Conservation (phyloP, 2,329 filamentous ascomycete genomes). For the Diaporthe sp. region DNA sequence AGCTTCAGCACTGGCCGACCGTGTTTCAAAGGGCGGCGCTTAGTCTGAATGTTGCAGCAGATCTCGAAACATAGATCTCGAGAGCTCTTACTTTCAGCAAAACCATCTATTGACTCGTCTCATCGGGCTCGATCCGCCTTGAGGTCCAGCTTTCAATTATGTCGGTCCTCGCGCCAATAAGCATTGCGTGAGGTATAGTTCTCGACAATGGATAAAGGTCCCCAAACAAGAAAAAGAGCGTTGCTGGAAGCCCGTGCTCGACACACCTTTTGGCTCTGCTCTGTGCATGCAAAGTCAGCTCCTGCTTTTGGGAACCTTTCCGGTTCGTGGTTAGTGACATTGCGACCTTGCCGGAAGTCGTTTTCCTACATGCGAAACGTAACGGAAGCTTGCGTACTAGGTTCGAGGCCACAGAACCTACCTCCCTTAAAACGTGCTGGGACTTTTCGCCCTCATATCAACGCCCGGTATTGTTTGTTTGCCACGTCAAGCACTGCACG, state of each 20-base stretch:
- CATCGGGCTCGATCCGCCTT: background rate
- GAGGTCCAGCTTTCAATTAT: background rate
- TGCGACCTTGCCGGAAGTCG: background rate
- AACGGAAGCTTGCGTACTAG: constrained; percentile 18
- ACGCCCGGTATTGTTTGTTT: background rate
- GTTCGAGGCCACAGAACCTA: constrained; percentile 15
- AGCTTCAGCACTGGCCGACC: constrained; percentile 26
- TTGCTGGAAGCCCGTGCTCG: background rate
- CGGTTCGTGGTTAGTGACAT: background rate
- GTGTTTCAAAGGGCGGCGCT: constrained; percentile 23
- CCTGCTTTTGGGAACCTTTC: background rate
- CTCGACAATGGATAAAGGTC: background rate
- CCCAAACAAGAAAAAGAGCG: background rate
- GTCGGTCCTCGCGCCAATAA: background rate
- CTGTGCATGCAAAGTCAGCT: background rate
- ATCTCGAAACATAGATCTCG: constrained; percentile 24
- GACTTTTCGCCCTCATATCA: constrained; percentile 11
- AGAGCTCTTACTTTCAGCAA: constrained; percentile 12
- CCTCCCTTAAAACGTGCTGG: background rate
- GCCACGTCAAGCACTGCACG: background rate
- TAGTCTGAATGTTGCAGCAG: constrained; percentile 14
- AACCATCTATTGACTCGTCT: constrained; percentile 17
- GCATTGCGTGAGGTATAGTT: background rate
- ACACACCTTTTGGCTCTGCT: background rate
- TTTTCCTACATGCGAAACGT: background rate